A percentile compares a stretch with the other conserved stretches of the same genome.
phyloP scores from a whole-genome alignment of 2,329 filamentous ascomycete genomes.

The Setomelanomma holmii region DNA sequence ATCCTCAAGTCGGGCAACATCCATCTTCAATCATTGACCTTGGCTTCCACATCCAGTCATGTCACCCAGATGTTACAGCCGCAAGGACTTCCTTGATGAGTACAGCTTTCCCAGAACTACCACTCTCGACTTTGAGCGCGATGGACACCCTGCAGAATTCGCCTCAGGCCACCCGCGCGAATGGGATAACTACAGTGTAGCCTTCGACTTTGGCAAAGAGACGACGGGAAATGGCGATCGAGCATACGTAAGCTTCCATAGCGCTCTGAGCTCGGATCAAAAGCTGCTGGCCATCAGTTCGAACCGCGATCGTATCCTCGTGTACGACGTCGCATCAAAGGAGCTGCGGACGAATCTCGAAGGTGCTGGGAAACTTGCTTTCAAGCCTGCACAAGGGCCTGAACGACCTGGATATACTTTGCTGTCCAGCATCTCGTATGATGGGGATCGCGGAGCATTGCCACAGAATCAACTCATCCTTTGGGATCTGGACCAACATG shows the following conservation, averaged over 20 bases:
- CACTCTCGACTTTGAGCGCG: constrained; percentile 18
- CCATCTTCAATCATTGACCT: not conserved
- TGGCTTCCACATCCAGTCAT: not conserved
- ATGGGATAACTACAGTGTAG: constrained; percentile 16
- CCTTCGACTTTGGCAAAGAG: constrained; percentile 17
- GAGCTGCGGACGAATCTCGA: constrained; percentile 33
- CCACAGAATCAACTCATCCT: constrained; percentile 23
- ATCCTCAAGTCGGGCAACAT: not conserved
- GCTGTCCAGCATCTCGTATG: constrained; percentile 18
- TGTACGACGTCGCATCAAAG: constrained; percentile 30
- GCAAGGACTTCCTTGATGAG: constrained; percentile 14
- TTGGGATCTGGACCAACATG: constrained; percentile 38
- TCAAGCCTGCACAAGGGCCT: constrained; percentile 14
- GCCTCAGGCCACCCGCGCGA: constrained; percentile 24
- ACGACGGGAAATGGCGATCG: not conserved
- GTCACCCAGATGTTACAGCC: not conserved
- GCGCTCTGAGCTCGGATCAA: constrained; percentile 26
- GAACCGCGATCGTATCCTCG: constrained; percentile 12
- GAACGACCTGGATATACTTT: constrained; percentile 29
- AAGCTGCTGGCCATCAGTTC: constrained; percentile 35
- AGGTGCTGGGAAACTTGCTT: constrained; percentile 24
- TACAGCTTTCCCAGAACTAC: constrained; percentile 22
- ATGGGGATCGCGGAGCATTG: not conserved
- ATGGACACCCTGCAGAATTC: constrained; percentile 18
- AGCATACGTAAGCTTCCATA: constrained; percentile 9